Evolutionary conservation across 1,284 basidiomycete species (phyloP).

Genomic region (Stereum hirsutum): DNA sequence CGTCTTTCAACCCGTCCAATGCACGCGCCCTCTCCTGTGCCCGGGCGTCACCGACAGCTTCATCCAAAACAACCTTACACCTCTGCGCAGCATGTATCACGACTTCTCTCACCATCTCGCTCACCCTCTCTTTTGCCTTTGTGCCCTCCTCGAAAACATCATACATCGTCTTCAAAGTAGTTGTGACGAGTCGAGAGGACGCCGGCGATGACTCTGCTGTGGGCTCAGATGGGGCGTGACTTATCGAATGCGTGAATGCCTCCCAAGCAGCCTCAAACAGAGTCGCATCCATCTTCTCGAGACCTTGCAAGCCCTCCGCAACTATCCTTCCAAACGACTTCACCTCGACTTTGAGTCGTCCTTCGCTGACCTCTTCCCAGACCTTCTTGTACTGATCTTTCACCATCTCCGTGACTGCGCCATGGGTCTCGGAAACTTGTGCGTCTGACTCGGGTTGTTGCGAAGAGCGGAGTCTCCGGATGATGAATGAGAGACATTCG

Average conservation of each 20-base stretch:
- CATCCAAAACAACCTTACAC: slow-evolving; percentile 19
- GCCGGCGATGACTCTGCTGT: slow-evolving; percentile 15
- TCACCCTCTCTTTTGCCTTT: slow-evolving; percentile 9
- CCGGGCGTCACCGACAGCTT: slow-evolving; percentile 10
- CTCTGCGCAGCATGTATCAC: slow-evolving; percentile 3
- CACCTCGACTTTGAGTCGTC: slow-evolving; percentile 38
- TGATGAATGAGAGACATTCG: slow-evolving; percentile 60
- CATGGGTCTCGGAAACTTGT: slow-evolving; percentile 8
- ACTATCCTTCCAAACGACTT: slow-evolving; percentile 34
- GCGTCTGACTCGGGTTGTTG: slow-evolving; percentile 8
- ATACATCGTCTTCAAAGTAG: slow-evolving; percentile 24
- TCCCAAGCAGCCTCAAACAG: slow-evolving; percentile 41
- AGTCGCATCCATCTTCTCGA: slow-evolving; percentile 37
- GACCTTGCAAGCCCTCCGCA: slow-evolving; percentile 30
- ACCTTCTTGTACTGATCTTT: slow-evolving; percentile 35
- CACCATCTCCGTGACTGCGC: slow-evolving; percentile 24
- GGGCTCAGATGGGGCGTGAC: slow-evolving; percentile 3
- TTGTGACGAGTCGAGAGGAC: slow-evolving; percentile 24
- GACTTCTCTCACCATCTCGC: not conserved
- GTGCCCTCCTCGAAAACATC: not conserved
- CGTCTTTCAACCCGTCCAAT: slow-evolving; percentile 18
- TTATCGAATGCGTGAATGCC: slow-evolving; percentile 21
- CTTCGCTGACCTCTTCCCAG: slow-evolving; percentile 37
- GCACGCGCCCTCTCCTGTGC: slow-evolving; percentile 10
- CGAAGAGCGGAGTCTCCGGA: slow-evolving; percentile 27